Conservation (phyloP, 371 early-diverging fungal genomes). For the Circinella umbellata region DNA sequence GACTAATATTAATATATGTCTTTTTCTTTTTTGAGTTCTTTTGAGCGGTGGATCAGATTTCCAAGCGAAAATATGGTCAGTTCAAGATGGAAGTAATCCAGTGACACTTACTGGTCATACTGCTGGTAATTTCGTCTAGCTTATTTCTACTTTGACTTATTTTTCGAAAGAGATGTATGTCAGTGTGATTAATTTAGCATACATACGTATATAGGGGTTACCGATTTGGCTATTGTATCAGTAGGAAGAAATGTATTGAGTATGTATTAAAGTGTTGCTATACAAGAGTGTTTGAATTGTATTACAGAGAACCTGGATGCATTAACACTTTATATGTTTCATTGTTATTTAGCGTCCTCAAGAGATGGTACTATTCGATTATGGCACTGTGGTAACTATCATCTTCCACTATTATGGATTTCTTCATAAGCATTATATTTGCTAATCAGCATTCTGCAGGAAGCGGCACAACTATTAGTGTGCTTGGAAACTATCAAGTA, state of each 20-base stretch:
- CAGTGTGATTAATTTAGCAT: neutral
- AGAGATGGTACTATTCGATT: conserved; percentile 59
- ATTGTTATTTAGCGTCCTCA: conserved; percentile 49
- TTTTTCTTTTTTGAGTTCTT: conserved; percentile 43
- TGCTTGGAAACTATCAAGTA: conserved; percentile 30
- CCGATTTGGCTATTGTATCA: conserved; percentile 60
- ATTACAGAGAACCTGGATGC: too few species aligned
- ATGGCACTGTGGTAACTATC: conserved; percentile 59
- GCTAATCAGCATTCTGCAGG: conserved; percentile 13
- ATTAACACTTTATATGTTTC: neutral
- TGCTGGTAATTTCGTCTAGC: conserved; percentile 36
- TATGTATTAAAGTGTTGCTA: conserved; percentile 27
- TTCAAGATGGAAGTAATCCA: conserved; percentile 73
- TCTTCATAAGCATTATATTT: too few species aligned
- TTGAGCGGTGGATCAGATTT: conserved; percentile 76
- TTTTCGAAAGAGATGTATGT: neutral
- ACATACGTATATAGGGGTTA: conserved; percentile 41
- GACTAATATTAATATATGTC: neutral
- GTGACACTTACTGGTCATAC: conserved; percentile 75
- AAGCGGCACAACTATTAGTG: conserved; percentile 45
- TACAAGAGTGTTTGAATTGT: too few species aligned
- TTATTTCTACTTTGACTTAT: neutral
- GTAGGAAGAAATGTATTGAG: conserved; percentile 63
- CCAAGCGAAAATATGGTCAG: conserved; percentile 76
- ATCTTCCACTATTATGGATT: neutral